These are phyloP conservation scores for Solanum phureja DNA, from an alignment of 257 asterid genomes.

Conservation along the genomic window DNA sequence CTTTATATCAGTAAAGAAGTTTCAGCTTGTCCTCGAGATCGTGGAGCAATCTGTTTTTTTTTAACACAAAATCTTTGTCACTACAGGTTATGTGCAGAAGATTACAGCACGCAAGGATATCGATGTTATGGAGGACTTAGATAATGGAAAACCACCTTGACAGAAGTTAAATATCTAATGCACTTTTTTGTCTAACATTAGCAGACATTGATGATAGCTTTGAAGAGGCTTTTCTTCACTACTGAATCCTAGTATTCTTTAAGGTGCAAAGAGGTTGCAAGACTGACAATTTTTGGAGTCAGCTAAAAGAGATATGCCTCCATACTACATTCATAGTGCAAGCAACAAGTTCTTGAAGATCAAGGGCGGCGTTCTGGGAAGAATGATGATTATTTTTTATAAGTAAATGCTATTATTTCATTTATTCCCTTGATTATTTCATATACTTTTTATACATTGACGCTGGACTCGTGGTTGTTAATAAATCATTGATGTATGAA, in stretches of 20 bases:
- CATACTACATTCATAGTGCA: neutral
- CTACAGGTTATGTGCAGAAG: constrained; percentile 90
- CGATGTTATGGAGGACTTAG: constrained; percentile 83
- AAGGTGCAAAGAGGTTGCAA: neutral
- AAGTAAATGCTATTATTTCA: neutral
- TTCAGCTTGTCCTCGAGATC: too few species aligned
- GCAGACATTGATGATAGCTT: neutral
- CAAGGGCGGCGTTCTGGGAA: neutral
- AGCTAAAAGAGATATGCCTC: neutral
- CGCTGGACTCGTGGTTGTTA: neutral
- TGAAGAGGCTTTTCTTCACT: neutral
- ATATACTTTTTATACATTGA: neutral
- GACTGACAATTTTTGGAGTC: neutral
- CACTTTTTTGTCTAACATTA: neutral
- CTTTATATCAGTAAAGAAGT: too few species aligned
- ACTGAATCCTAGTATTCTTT: neutral
- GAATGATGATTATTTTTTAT: neutral
- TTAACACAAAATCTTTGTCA: neutral
- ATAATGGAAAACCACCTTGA: constrained; percentile 2
- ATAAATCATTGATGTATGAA: neutral
- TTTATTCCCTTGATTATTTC: neutral
- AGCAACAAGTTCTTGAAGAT: neutral
- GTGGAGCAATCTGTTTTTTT: neutral
- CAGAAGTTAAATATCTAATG: neutral
- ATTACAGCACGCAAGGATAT: constrained; percentile 68